Conservation (phyloP, 768 basidiomycete genomes). For the Rhodotorula kratochvilovae region DNA sequence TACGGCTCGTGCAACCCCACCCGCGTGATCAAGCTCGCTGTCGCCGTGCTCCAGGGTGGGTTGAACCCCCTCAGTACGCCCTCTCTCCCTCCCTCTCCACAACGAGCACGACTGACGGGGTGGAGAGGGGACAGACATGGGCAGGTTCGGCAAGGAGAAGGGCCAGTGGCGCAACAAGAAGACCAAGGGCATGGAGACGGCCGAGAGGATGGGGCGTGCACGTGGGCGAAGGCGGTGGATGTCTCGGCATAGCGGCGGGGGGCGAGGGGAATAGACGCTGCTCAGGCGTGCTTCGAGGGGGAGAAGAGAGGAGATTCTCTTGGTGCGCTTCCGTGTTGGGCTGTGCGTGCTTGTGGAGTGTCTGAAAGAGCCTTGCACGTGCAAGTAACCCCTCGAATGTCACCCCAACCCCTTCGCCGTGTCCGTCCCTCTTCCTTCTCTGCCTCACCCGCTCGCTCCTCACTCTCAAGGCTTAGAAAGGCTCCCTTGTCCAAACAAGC, state of each 20-base stretch:
- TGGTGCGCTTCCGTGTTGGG: no score
- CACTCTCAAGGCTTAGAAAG: neutral
- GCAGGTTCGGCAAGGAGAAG: slow-evolving; percentile 31
- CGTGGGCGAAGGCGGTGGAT: slow-evolving; percentile 29
- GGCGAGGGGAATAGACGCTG: neutral
- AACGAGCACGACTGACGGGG: no score
- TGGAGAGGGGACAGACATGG: slow-evolving; percentile 41
- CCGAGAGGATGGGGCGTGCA: slow-evolving; percentile 28
- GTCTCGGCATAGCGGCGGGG: neutral
- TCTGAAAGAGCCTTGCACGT: no score
- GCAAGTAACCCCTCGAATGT: no score
- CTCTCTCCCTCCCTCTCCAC: no score
- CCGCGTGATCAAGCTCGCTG: slow-evolving; percentile 77
- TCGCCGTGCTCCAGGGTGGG: slow-evolving; percentile 79
- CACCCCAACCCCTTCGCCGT: no score
- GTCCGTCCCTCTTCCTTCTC: neutral
- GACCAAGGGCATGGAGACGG: slow-evolving; percentile 35
- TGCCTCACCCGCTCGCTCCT: neutral
- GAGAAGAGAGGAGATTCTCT: no score
- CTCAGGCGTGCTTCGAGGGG: no score
- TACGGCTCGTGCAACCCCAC: slow-evolving; percentile 84
- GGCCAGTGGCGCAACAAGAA: slow-evolving; percentile 40
- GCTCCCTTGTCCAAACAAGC: neutral
- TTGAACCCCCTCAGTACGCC: slow-evolving; percentile 64
- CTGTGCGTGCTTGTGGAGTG: no score